Base-by-base conservation (phyloP, 2,329 filamentous ascomycete species). In the Colletotrichum nymphaeae region DNA sequence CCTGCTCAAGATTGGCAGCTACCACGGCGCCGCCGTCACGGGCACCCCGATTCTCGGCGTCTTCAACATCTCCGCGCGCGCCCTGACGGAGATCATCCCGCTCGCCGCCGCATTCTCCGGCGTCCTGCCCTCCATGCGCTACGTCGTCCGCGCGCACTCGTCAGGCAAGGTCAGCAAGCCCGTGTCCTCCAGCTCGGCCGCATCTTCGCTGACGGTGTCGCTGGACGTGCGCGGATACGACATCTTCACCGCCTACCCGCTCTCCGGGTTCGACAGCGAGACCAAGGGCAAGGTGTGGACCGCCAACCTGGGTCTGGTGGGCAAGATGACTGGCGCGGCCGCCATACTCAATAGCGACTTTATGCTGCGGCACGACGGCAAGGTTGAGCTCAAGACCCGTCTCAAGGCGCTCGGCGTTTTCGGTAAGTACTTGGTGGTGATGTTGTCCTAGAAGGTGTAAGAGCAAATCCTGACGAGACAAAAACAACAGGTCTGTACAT, bases 321-420 rank as follows among this genome's bases (percentile, higher is more conserved):
- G 90, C 2, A 98, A 98, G 82, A 97, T 98, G 94, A 95, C 95
- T 0, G 96, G 95, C 0, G 91, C 93, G 1, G 95, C 94, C 1
- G 95, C 95, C 0, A 88, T 98, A 8, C 85, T 93, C 1, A 87
- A 86, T 49, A 92, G 86, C n/a, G 86, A 89, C 32, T 88, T 92
- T 57, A 88, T 88, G 42, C 80, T 92, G 56, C 78, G 78, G 4
- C 79, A 76, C 8, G 92, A 90, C 69, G 91, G 91, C 0, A 85
- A 90, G 19, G 83, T 97, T 24, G 83, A 90, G 8, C 83, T 97
- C 14, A 90, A 91, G 77, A 90, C 93, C 1, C 89, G 88, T 16
- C 80, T 98, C 55, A 98, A 97, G 80, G 95, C 95, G 0, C 83
- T 98, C 1, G 96, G 96, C 0, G 87, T 87, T 24, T 86, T 94